Evolutionary conservation across 805 yeast species (phyloP).

Genomic region (Teunomyces lycoperdinae): DNA sequence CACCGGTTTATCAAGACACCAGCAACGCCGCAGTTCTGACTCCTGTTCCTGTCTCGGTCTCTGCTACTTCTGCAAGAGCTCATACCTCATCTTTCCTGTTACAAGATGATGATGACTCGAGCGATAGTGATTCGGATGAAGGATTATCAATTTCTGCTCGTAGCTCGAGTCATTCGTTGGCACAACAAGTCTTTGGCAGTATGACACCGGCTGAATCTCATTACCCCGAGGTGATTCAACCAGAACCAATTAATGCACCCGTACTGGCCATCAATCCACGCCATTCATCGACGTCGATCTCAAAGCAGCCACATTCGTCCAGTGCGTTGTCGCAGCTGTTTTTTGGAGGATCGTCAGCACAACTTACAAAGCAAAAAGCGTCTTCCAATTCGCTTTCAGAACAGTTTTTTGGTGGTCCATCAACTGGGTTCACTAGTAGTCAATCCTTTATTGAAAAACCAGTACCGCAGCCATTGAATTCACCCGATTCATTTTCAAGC

Average conservation of each 20-base stretch:
- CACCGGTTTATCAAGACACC: conserved; percentile 11
- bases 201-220: conserved; percentile 18
- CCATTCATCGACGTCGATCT: conserved; percentile 32
- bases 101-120: conserved; percentile 12
- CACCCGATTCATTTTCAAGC: conserved; percentile 7
- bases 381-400: conserved; percentile 17
- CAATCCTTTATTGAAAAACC: not conserved
- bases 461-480: conserved; percentile 8
- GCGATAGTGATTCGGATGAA: conserved; percentile 25
- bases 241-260: conserved; percentile 25
- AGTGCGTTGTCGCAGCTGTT: conserved; percentile 38
- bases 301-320: conserved; percentile 43
- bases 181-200: conserved; percentile 37
- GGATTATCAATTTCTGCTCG: conserved; percentile 38
- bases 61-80: not conserved
- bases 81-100: conserved; percentile 8
- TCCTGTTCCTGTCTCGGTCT: conserved; percentile 2
- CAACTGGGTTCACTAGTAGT: not conserved
- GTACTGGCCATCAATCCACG: conserved; percentile 31
- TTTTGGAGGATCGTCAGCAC: conserved; percentile 23
- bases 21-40: not conserved
- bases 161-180: conserved; percentile 41
- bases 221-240: conserved; percentile 18
- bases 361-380: conserved; percentile 8
- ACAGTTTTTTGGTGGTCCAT: conserved; percentile 15